Evolutionary conservation across 1,139 yeast species (phyloP), one percentile per base, ranked within the genome.

Genomic region (Yamadazyma spencermartinsiae): DNA sequence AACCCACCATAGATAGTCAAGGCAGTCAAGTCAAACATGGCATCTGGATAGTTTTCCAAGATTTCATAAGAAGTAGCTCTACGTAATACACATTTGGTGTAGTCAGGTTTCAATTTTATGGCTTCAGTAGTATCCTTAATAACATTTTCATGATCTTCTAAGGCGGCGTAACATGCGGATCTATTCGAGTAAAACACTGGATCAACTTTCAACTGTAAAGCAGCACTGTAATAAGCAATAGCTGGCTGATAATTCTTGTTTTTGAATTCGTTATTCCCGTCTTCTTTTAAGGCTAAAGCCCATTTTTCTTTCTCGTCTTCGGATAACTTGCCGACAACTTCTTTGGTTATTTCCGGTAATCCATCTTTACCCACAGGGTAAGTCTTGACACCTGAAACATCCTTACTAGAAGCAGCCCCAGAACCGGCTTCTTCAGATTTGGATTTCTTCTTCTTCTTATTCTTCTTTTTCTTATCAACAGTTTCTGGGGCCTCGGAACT

Each of bases 101-200:
- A 92, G 58, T 85, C 92, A 12, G 95, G 96, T 61, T 89, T 86
- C 55, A 90, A 66, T 50, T 80, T 76, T 53, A 94, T 76, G 28
- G 98, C 98, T 47, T 75, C 79, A 21, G 96, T 80, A 42, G 96
- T 84, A 61, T 88, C 96, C 51, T 81, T 86, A 49, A 94, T 76
- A 33, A 89, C 96, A 56, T 87, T 82, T 52, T 86, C 87, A 57
- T 79, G 82, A 48, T 89, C 79, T 44, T 81, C 79, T 50, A 86
- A 72, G 14, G 95, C 87, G 40, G 89, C 86, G 65, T 86, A 87
- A 67, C 97, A 92, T 14, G 98, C 98, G 18, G 97, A 89, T 65
- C 96, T 79, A 71, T 90, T 90, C 45, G 97, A 88, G 68, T 84
- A 90, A 66, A 79, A 92, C 31, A 90, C 86, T 12, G 97, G 90